Conservation (phyloP, 208 protist species). For the Leishmania braziliensis region DNA sequence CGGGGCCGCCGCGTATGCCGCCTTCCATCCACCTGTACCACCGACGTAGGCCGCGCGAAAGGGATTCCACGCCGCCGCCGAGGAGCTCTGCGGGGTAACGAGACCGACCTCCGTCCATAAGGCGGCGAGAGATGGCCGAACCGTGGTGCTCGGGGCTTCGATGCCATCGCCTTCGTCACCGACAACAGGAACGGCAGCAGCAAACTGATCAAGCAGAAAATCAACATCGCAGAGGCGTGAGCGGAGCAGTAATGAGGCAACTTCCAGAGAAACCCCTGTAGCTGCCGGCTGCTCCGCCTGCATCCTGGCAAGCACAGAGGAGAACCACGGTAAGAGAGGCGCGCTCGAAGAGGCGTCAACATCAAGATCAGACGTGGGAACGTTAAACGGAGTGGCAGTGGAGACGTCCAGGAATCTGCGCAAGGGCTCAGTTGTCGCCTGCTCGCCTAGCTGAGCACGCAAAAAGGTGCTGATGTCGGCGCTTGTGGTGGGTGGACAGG, state of each 20-base stretch:
- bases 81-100: background rate
- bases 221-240: background rate
- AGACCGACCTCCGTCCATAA: constrained; percentile 12
- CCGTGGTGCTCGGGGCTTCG: background rate
- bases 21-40: constrained; percentile 8
- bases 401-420: background rate
- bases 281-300: background rate
- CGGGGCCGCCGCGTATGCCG: constrained; percentile 11
- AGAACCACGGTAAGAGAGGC: background rate
- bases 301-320: background rate
- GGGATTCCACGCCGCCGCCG: constrained; percentile 5
- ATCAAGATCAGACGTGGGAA: background rate
- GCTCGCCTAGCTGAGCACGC: constrained; percentile 1
- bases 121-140: constrained; percentile 1
- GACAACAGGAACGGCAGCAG: background rate
- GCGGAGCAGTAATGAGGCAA: constrained; percentile 4
- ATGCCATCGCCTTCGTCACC: background rate
- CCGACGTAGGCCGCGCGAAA: constrained; percentile 6
- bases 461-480: constrained; percentile 1
- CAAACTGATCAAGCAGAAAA: constrained; percentile 17
- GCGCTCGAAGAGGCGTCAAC: background rate
- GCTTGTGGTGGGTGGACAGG: background rate
- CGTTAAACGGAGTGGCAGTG: background rate
- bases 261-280: background rate
- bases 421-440: background rate